Evolutionary conservation across 1,139 yeast genomes (phyloP), one percentile per base, ranked within the genome.

Genomic region (Pichia sp.): DNA sequence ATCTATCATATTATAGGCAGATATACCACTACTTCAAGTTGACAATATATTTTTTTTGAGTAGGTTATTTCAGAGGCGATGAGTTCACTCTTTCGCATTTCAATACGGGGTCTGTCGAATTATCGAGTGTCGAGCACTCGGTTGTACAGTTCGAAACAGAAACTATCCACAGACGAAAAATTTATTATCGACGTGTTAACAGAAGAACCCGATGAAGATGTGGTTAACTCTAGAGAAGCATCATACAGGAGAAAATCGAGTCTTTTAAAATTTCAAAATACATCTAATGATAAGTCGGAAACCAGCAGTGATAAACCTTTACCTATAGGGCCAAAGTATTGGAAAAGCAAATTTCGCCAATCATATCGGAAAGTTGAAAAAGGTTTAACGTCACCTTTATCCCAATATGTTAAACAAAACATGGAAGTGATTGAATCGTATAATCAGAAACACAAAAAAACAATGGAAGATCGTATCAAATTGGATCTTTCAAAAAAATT

Each of bases 341-440:
- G 60, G 59, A 47, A 43, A 40, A 37, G 40, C 1, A 44, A 51
- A 43, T 56, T 49, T 33, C 43, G 49, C 3, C 47, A 46, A 33
- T 48, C 55, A 4, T 49, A 54, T 4, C 44, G 45, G 26, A 52
- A 50, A 29, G 51, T 55, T 11, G 51, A 54, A 37, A 41, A 45
- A 8, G 47, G 50, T 11, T 40, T 59, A 27, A 48, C 49, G 4
- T 28, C 46, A 6, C 46, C 55, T 3, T 45, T 60, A 27, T 54
- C 54, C n/a, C 46, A 39, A 4, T 54, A 55, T 33, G 44, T 60
- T 16, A 34, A 43, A 11, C 43, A 47, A 36, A 55, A 54, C 33
- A 45, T 59, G 42, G 49, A 43, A 11, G 50, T 51, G 23, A 55
- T 59, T 27, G 49, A 52, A 29, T 55, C 56, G 31, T 59, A 56